Conservation (phyloP, 495 filamentous ascomycete species). For the Xanthoparmelia taractica region DNA sequence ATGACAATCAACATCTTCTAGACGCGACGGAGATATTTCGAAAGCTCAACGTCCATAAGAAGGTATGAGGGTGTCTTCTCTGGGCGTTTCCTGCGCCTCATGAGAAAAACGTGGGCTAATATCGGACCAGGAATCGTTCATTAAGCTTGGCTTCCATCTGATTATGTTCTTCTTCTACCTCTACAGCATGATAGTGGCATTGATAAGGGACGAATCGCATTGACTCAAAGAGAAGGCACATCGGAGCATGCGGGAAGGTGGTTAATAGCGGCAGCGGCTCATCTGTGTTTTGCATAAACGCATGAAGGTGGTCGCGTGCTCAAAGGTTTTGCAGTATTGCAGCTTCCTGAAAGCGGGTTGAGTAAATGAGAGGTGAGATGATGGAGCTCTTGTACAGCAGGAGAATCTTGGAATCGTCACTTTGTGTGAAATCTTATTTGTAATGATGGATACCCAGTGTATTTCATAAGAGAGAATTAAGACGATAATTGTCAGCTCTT, state of each 20-base stretch:
- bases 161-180: constrained; percentile 99
- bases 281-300: background rate
- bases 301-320: constrained; percentile 9
- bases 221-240: constrained; percentile 44
- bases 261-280: constrained; percentile 4
- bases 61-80: constrained; percentile 50
- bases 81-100: background rate
- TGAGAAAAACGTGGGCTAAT: background rate
- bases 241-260: constrained; percentile 32
- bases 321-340: background rate
- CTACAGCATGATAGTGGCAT: constrained; percentile 98
- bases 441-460: constrained; percentile 13
- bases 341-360: background rate
- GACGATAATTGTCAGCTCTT: background rate
- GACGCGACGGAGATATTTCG: constrained; percentile 99
- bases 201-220: constrained; percentile 91
- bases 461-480: background rate
- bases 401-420: constrained; percentile 6
- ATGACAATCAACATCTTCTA: constrained; percentile 91
- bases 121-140: constrained; percentile 77
- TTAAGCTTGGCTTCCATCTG: constrained; percentile 98
- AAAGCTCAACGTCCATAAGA: constrained; percentile 98
- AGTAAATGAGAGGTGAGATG: background rate
- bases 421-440: constrained; percentile 7
- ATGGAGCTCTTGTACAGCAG: constrained; percentile 6